Conservation (phyloP, 441 rosid species). For the Populus hybrid region DNA sequence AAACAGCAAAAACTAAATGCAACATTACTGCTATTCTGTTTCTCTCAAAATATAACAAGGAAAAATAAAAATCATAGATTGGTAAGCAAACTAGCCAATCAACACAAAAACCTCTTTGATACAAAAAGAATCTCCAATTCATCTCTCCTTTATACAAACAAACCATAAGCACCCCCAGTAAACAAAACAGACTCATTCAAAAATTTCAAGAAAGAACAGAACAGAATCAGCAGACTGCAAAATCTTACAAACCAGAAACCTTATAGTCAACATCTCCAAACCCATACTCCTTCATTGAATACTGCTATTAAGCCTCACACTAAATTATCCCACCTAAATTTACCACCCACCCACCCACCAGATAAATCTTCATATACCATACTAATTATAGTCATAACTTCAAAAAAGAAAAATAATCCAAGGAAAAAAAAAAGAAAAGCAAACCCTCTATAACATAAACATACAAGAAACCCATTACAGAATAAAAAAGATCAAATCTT, state of each 20-base stretch:
- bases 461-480: background rate
- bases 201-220: background rate
- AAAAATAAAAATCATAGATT: background rate
- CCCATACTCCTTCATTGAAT: background rate
- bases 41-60: background rate
- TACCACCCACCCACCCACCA: background rate
- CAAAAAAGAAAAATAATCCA: background rate
- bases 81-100: background rate
- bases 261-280: background rate
- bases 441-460: background rate
- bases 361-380: background rate
- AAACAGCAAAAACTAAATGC: background rate
- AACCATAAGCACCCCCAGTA: background rate
- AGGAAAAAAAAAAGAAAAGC: no score
- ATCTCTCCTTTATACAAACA: background rate
- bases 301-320: no score
- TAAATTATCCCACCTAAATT: background rate
- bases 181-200: background rate
- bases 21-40: background rate
- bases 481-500: background rate
- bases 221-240: background rate
- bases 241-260: background rate
- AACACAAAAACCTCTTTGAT: no score
- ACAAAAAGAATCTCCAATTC: no score
- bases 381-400: background rate